Base-by-base conservation (phyloP, 495 filamentous ascomycete species). In the Neurospora sp. region DNA sequence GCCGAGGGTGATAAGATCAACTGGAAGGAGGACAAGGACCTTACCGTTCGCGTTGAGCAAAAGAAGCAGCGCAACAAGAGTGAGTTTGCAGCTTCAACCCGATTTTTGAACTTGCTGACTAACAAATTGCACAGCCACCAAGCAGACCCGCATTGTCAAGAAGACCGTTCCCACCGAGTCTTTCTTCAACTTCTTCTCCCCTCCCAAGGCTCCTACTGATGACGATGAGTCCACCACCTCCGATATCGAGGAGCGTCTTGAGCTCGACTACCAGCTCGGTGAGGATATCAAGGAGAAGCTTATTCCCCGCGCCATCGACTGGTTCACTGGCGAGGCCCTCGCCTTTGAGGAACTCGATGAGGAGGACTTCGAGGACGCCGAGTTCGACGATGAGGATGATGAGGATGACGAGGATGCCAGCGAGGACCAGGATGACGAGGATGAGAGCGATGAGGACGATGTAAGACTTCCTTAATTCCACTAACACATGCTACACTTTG, bases 271-370 rank as follows among this genome's bases (percentile, higher is more conserved):
- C 81, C 95, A 97, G 82, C 92, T 99, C 68, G 96, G 96, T 71
- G 96, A 99, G 84, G 96, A 99, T 81, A 98, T 99, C 82, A 99
- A 99, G 86, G 96, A 99, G 88, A 99, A 99, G 84, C 88, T 99
- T 73, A 99, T 99, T 77, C 96, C 96, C 71, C 94, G 94, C 77
- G 96, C 96, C 20, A 95, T 99, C 78, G 96, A 98, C 83, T 99
- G 96, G 96, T 99, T 98, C 84, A 99, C 96, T 59, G 96, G 96
- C 48, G 96, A 99, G 84, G 96, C 96, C 71, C 89, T 98, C 74
- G 96, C 97, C 76, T 99, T 93, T 73, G 96, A 99, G 87, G 95
- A 97, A 78, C 77, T 97, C 6, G 93, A 95, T 70, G 94, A 96
- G 73, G 93, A 97, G 42, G 94, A 96, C 72, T 89, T 92, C 70